phyloP scores from a whole-genome alignment of 306 rosid species.

The Castanospermum australe region DNA sequence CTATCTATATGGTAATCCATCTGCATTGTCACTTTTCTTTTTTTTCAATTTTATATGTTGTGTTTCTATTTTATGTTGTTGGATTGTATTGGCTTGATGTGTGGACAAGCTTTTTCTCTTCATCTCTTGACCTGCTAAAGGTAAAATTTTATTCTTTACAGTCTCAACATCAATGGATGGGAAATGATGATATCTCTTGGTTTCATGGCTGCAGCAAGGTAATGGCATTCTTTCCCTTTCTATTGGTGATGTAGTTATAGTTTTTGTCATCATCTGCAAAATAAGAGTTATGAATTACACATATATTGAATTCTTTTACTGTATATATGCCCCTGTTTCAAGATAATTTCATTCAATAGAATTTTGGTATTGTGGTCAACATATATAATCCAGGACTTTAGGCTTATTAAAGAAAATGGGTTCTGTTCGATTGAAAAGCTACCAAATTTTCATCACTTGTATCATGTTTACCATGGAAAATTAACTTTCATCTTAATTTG shows the following conservation, averaged over 20 bases:
- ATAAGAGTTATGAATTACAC: not conserved
- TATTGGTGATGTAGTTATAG: not conserved
- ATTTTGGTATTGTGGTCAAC: not conserved
- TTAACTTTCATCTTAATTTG: not conserved
- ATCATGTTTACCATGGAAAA: not conserved
- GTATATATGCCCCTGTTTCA: not conserved
- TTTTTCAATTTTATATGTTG: not conserved
- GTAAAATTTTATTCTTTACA: not conserved
- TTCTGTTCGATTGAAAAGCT: not conserved
- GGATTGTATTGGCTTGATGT: not conserved
- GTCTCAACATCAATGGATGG: conserved; percentile 58
- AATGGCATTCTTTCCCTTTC: not conserved
- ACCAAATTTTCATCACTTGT: not conserved
- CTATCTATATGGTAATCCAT: conserved; percentile 53
- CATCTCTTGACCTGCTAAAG: not conserved
- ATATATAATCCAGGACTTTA: not conserved
- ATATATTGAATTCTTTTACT: not conserved
- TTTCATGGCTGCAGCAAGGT: conserved; percentile 52
- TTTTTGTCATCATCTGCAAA: not conserved
- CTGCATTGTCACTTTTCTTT: not conserved
- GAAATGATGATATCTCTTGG: conserved; percentile 56
- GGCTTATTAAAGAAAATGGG: not conserved
- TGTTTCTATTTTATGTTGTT: not conserved
- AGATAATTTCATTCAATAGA: not conserved
- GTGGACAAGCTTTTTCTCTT: not conserved